Percentiles rank a stretch among this genome's conserved stretches.
Conservation (phyloP, 441 rosid genomes). For the Populus hybrid region DNA sequence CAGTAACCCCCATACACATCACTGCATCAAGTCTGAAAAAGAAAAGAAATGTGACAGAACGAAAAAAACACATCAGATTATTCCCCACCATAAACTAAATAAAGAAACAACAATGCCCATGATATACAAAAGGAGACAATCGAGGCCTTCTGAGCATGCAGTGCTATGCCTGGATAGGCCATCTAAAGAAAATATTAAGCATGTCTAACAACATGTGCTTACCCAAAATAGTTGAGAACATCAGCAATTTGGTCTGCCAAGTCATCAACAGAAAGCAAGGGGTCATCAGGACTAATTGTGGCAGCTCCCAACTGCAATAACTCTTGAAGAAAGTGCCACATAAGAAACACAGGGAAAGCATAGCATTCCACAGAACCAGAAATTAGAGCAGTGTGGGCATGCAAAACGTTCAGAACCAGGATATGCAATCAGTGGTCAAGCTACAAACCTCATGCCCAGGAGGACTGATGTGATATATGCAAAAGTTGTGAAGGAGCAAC, state of each 20-base stretch:
- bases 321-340: conserved; percentile 56
- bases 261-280: conserved; percentile 72
- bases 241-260: conserved; percentile 87
- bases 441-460: conserved; percentile 95
- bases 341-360: conserved; percentile 37
- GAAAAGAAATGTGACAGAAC: conserved; percentile 6
- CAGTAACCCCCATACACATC: conserved; percentile 96
- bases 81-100: background rate
- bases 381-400: background rate
- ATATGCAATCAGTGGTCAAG: conserved; percentile 15
- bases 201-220: conserved; percentile 12
- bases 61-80: conserved; percentile 5
- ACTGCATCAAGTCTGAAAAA: conserved; percentile 78
- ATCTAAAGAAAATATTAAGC: conserved; percentile 1
- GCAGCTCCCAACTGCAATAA: conserved; percentile 96
- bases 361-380: conserved; percentile 7
- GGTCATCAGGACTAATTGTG: conserved; percentile 49
- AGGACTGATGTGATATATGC: conserved; percentile 90
- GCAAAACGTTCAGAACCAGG: background rate
- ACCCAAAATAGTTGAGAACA: conserved; percentile 92
- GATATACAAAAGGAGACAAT: background rate
- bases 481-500: conserved; percentile 88
- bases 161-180: background rate
- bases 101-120: background rate
- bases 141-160: background rate